phyloP scores from a whole-genome alignment of 164 flowering plant species.

The Berberis vulgaris region DNA sequence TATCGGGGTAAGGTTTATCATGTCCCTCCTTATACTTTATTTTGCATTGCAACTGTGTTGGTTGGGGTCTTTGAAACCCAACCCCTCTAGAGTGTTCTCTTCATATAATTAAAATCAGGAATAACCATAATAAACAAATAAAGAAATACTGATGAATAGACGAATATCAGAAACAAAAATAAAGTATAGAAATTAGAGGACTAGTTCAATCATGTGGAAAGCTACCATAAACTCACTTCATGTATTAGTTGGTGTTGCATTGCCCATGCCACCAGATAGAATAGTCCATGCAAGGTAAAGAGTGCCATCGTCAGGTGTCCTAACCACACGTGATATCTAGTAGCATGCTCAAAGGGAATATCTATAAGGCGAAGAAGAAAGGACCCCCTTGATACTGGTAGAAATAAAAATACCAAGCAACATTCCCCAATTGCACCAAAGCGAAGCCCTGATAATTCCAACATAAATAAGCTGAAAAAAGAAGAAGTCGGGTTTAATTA shows the following conservation, averaged over 20 bases:
- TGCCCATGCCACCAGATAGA: slow-evolving; percentile 55
- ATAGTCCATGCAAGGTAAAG: slow-evolving; percentile 71
- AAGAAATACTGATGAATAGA: neutral
- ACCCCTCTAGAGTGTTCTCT: too few relatives aligned
- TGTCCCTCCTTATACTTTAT: too few relatives aligned
- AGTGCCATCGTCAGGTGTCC: slow-evolving; percentile 85
- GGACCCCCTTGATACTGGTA: slow-evolving; percentile 85
- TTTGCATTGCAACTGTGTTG: too few relatives aligned
- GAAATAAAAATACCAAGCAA: slow-evolving; percentile 73
- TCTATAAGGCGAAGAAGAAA: slow-evolving; percentile 76
- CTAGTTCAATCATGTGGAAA: neutral
- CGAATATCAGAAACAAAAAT: neutral
- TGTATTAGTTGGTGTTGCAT: slow-evolving; percentile 44
- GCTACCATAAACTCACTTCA: slow-evolving; percentile 41
- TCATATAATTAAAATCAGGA: too few relatives aligned
- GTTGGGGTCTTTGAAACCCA: too few relatives aligned
- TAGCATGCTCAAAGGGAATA: slow-evolving; percentile 94
- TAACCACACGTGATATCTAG: slow-evolving; percentile 90
- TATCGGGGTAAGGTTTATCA: too few relatives aligned
- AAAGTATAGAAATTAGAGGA: neutral
- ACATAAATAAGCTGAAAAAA: slow-evolving; percentile 34
- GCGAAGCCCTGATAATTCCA: slow-evolving; percentile 53
- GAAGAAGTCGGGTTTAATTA: neutral
- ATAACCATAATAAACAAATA: too few relatives aligned
- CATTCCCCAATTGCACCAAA: slow-evolving; percentile 63